Base-by-base conservation (phyloP, 1,139 yeast genomes). In the Yamadazyma songkhlaensis region DNA sequence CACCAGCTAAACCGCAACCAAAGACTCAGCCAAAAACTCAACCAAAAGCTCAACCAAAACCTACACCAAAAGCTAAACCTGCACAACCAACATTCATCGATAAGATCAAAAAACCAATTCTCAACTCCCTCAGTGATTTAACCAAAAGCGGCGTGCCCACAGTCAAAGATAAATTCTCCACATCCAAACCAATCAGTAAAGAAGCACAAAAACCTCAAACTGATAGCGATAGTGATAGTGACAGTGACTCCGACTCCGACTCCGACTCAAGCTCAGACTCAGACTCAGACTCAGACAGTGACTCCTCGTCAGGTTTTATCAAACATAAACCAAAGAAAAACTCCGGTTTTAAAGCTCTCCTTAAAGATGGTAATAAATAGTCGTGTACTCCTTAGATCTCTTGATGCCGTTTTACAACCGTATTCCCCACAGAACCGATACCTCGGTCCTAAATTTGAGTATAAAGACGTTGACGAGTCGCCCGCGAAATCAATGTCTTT, bases 101-200 rank as follows among this genome's bases (percentile, higher is more conserved):
- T 11, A 32, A 25, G 3, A 32, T 43, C 4, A 47, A 53, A 31
- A 60, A 53, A 32, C 67, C 68, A 1, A 41, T 53, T 1, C 62
- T 81, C 37, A 72, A 76, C 14, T 76, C 84, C 0, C 58, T 81
- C 29, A 71, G 73, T n/a, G 84, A 79, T 42, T 61, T 80, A 38
- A 81, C 72, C 1, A 61, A 67, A 17, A 62, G 79, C 42, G 86
- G 85, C 2, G 72, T 80, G 12, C 87, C 87, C 2, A 84, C 77
- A 20, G 85, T 81, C 2, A 70, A 64, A 39, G 85, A 79, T 31
- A 53, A 62, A 4, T 46, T 47, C 55, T 9, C 59, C 45, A 37
- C 44, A 29, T 35, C 37, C 22, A 42, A 37, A 29, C 31, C 28
- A n/a, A 22, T 29, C 13, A 32, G 30, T 31, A 27, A 27, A 10